A percentile compares a stretch with the other conserved stretches of the same genome.
Evolutionary conservation across 106 monocot genomes (phyloP).

Genomic region (Platanthera guangdongensis): DNA sequence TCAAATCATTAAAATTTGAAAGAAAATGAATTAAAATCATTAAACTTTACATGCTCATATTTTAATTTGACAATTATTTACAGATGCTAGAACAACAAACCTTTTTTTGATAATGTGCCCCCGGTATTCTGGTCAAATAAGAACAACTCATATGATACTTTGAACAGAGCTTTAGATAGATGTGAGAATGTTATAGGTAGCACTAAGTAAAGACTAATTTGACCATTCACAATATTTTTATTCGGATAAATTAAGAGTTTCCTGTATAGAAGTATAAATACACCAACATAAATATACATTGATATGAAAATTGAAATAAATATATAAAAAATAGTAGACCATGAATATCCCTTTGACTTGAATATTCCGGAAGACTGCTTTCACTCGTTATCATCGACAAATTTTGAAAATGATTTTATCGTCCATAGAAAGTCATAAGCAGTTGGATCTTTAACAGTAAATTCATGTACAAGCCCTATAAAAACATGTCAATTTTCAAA

Average conservation of each 20-base stretch:
- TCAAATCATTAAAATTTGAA: too few species aligned
- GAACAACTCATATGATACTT: not conserved
- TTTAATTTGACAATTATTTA: too few species aligned
- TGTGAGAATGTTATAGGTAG: not conserved
- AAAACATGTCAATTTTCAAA: too few species aligned
- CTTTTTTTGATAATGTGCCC: too few species aligned
- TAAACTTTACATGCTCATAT: too few species aligned
- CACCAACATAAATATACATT: too few species aligned
- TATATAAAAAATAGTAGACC: not conserved
- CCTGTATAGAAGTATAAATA: not conserved
- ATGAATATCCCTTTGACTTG: not conserved
- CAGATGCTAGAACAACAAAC: too few species aligned
- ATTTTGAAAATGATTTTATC: slow-evolving; percentile 5
- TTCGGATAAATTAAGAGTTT: slow-evolving; percentile 1
- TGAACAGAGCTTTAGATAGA: not conserved
- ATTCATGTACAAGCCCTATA: not conserved
- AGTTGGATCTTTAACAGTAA: too few species aligned
- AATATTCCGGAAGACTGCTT: not conserved
- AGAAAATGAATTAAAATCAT: too few species aligned
- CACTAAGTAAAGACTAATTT: slow-evolving; percentile 8
- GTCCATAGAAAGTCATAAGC: slow-evolving; percentile 11
- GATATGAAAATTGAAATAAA: not conserved
- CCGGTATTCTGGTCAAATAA: too few species aligned
- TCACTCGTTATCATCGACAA: not conserved
- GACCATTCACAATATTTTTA: slow-evolving; percentile 1